phyloP scores from a whole-genome alignment of 371 early-diverging fungal genomes.

The Mucor sp. region DNA sequence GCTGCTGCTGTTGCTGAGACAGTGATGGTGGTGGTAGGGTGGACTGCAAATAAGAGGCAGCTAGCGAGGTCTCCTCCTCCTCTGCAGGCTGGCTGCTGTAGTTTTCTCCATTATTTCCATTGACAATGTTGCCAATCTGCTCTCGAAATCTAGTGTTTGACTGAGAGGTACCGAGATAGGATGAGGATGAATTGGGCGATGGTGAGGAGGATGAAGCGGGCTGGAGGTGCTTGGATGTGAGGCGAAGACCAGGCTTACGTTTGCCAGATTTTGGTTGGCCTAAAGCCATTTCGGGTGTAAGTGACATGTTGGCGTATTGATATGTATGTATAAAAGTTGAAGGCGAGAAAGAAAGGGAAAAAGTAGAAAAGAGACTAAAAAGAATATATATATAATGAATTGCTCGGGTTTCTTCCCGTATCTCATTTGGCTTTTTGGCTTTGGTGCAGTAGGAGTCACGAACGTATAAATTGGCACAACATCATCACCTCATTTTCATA shows the following conservation, averaged over 20 bases:
- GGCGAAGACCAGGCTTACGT: slow-evolving; percentile 31
- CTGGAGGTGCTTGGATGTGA: slow-evolving; percentile 27
- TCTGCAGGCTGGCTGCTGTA: slow-evolving; percentile 14
- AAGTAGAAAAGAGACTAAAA: not conserved
- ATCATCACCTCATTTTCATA: not conserved
- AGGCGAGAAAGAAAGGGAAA: not conserved
- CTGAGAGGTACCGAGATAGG: slow-evolving; percentile 11
- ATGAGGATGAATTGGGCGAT: slow-evolving; percentile 20
- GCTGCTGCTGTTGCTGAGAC: not conserved
- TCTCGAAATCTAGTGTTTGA: slow-evolving; percentile 32
- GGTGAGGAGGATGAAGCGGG: slow-evolving; percentile 12
- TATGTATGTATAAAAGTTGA: not conserved
- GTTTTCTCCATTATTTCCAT: slow-evolving; percentile 19
- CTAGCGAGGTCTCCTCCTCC: slow-evolving; percentile 31
- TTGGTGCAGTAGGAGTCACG: not conserved
- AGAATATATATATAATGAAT: not conserved
- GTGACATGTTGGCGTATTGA: not conserved
- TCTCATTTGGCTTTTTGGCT: not conserved
- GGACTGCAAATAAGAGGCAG: slow-evolving; percentile 24
- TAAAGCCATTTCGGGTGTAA: slow-evolving; percentile 16
- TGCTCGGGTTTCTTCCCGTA: not conserved
- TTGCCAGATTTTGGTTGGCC: slow-evolving; percentile 26
- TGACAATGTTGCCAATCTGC: slow-evolving; percentile 44
- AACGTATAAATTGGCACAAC: not conserved
- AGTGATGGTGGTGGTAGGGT: not conserved